Evolutionary conservation across 257 asterid species (phyloP).

Genomic region (Cruciata laevipes): DNA sequence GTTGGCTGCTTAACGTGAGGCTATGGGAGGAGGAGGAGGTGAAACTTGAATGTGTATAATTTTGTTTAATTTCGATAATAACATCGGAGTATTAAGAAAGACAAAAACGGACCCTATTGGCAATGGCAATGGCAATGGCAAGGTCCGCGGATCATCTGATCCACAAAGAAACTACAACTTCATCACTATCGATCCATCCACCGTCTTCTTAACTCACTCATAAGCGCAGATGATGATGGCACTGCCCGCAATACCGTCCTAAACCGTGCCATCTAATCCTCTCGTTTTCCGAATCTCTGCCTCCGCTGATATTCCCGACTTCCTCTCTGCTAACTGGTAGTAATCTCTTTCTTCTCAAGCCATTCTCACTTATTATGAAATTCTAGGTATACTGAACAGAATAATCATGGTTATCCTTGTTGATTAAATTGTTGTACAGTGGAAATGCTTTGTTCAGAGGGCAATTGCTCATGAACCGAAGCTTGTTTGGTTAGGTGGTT

Average conservation of each 20-base stretch:
- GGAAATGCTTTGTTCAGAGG: not conserved
- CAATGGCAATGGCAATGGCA: too few relatives aligned
- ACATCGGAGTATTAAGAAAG: too few relatives aligned
- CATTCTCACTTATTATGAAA: not conserved
- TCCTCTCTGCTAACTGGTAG: conserved; percentile 75
- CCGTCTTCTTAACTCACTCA: too few relatives aligned
- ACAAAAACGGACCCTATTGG: too few relatives aligned
- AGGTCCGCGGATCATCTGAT: too few relatives aligned
- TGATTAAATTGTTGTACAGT: not conserved
- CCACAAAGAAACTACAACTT: too few relatives aligned
- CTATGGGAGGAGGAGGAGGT: too few relatives aligned
- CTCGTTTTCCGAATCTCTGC: conserved; percentile 30
- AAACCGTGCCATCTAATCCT: conserved; percentile 21
- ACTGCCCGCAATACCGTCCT: not conserved
- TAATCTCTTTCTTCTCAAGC: conserved; percentile 11
- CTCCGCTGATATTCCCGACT: conserved; percentile 81
- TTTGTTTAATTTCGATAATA: too few relatives aligned
- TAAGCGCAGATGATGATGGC: not conserved
- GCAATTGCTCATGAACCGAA: conserved; percentile 6
- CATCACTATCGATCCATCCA: too few relatives aligned
- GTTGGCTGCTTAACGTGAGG: too few relatives aligned
- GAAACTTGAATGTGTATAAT: too few relatives aligned
- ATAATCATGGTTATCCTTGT: not conserved
- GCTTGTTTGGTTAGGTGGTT: not conserved
- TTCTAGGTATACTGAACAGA: not conserved